Evolutionary conservation across 192 early-diverging fungal genomes (phyloP).

Genomic region (Coemansia sp.): DNA sequence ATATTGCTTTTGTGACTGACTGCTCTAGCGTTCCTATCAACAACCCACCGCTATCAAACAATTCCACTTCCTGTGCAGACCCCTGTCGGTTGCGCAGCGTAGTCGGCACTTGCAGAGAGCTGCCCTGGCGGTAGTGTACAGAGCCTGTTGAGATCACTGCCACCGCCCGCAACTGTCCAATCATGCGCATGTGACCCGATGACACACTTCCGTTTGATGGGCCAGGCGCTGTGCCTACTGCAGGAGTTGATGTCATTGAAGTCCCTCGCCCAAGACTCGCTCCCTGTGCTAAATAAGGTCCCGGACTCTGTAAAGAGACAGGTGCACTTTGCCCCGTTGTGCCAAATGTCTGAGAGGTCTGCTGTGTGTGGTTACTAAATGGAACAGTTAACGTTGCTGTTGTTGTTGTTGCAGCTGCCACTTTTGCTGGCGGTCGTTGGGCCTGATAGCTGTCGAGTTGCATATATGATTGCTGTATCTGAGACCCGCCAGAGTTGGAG

Average conservation of each 20-base stretch:
- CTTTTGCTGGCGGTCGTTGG: neutral
- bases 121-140: constrained; percentile 22
- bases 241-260: neutral
- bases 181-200: constrained; percentile 28
- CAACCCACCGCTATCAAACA: constrained; percentile 22
- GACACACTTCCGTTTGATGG: neutral
- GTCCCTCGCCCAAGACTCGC: neutral
- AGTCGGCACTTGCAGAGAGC: constrained; percentile 18
- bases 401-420: neutral
- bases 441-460: constrained; percentile 6
- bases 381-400: neutral
- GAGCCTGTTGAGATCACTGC: constrained; percentile 34
- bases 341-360: neutral
- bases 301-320: neutral
- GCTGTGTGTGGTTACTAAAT: constrained; percentile 1
- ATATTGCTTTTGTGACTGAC: constrained; percentile 30
- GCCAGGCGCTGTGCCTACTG: neutral
- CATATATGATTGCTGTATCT: constrained; percentile 1
- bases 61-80: constrained; percentile 24
- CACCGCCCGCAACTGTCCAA: constrained; percentile 43
- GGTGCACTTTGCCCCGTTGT: neutral
- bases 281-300: neutral
- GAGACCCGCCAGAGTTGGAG: neutral
- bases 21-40: constrained; percentile 43
- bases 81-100: constrained; percentile 34